Evolutionary conservation across 352 stramenopile genomes (phyloP).

Genomic region (Pythium sukuiense): DNA sequence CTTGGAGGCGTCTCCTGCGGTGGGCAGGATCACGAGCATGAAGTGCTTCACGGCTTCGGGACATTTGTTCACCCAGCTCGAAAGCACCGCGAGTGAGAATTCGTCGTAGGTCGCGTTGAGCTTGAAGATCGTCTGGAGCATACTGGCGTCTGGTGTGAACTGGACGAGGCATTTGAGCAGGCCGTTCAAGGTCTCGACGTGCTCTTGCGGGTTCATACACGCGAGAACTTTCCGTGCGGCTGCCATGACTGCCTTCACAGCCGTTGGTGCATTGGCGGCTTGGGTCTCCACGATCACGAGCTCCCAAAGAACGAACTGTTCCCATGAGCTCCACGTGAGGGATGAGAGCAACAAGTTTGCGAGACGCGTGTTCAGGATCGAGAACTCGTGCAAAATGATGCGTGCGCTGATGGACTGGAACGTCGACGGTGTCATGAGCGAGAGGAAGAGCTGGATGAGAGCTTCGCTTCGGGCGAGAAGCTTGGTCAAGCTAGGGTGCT

Average conservation of each 20-base stretch:
- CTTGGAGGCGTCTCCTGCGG: slow-evolving; percentile 34
- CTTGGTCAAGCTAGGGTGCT: slow-evolving; percentile 62
- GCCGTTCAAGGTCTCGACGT: slow-evolving; percentile 68
- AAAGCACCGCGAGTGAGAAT: slow-evolving; percentile 67
- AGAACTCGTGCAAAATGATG: slow-evolving; percentile 75
- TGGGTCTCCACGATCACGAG: slow-evolving; percentile 71
- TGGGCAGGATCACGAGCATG: slow-evolving; percentile 50
- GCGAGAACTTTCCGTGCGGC: slow-evolving; percentile 74
- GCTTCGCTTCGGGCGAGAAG: slow-evolving; percentile 60
- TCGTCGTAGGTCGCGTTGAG: slow-evolving; percentile 59
- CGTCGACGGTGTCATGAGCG: slow-evolving; percentile 58
- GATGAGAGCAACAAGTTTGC: slow-evolving; percentile 74
- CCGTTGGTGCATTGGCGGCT: slow-evolving; percentile 30
- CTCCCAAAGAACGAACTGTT: slow-evolving; percentile 82
- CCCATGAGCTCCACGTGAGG: slow-evolving; percentile 81
- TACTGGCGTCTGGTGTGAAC: slow-evolving; percentile 58
- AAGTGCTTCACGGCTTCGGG: slow-evolving; percentile 57
- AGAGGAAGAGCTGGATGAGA: slow-evolving; percentile 66
- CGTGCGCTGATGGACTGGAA: slow-evolving; percentile 59
- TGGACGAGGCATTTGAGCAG: slow-evolving; percentile 77
- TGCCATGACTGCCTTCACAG: slow-evolving; percentile 59
- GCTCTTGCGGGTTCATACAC: slow-evolving; percentile 72
- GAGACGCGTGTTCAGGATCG: slow-evolving; percentile 66
- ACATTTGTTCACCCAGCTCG: slow-evolving; percentile 73
- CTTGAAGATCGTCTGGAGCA: slow-evolving; percentile 80